Evolutionary conservation across 768 basidiomycete species (phyloP).

Genomic region (Sporobolomyces phaffii): DNA sequence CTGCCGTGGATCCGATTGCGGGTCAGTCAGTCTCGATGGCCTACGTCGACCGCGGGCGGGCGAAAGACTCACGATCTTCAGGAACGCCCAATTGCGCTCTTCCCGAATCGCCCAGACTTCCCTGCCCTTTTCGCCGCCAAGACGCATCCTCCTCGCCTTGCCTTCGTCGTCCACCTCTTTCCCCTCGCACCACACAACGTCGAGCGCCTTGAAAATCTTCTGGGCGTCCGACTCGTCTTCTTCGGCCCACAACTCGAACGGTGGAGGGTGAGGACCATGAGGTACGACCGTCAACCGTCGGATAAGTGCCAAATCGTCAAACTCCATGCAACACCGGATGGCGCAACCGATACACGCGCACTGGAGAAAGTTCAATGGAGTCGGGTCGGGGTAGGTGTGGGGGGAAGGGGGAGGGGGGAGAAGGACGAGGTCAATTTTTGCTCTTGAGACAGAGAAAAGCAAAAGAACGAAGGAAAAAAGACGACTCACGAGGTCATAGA

Average conservation of each 20-base stretch:
- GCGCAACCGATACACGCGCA: conserved; percentile 38
- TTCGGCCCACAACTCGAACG: conserved; percentile 35
- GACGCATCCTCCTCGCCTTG: conserved; percentile 11
- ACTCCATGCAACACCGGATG: conserved; percentile 21
- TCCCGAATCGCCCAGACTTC: conserved; percentile 23
- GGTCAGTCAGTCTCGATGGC: not conserved
- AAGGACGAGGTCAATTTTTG: not conserved
- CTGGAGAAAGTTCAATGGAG: too few species aligned
- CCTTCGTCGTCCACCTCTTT: conserved; percentile 20
- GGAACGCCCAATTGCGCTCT: conserved; percentile 36
- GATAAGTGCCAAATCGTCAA: conserved; percentile 23
- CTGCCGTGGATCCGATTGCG: conserved; percentile 13
- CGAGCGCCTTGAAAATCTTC: conserved; percentile 28
- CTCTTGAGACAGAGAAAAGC: not conserved
- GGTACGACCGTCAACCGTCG: conserved; percentile 33
- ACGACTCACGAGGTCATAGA: conserved; percentile 38
- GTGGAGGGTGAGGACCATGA: conserved; percentile 35
- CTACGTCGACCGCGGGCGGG: too few species aligned
- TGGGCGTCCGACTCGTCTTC: conserved; percentile 28
- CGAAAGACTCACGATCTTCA: conserved; percentile 26
- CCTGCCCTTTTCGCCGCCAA: conserved; percentile 5
- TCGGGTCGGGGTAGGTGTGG: too few species aligned
- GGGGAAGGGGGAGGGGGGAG: too few species aligned
- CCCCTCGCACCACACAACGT: conserved; percentile 35
- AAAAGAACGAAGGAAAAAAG: too few species aligned